Conservation (phyloP, 2,329 filamentous ascomycete species). For the Gnomoniopsis smithogilvyi region DNA sequence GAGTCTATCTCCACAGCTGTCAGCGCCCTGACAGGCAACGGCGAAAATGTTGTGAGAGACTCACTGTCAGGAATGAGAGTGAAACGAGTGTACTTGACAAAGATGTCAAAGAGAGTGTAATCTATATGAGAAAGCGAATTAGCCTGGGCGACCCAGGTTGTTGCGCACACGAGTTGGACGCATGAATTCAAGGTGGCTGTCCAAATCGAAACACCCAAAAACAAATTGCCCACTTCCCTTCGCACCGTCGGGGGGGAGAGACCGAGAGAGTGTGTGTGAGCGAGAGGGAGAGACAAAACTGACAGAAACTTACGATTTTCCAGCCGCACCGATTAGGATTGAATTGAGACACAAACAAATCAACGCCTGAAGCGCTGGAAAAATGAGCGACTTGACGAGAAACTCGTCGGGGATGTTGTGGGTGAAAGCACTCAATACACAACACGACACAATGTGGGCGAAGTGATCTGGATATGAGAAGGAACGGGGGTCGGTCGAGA, state of each 20-base stretch:
- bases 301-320: slow-evolving; percentile 6
- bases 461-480: slow-evolving; percentile 12
- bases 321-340: slow-evolving; percentile 4
- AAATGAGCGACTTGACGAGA: slow-evolving; percentile 48
- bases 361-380: slow-evolving; percentile 25
- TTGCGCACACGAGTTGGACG: slow-evolving; percentile 11
- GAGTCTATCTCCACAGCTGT: slow-evolving; percentile 15
- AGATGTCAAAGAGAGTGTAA: slow-evolving; percentile 49
- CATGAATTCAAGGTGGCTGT: slow-evolving; percentile 30
- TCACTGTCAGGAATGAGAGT: slow-evolving; percentile 46
- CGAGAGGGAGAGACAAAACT: no score
- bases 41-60: slow-evolving; percentile 23
- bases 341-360: neutral
- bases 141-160: slow-evolving; percentile 16
- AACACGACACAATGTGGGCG: slow-evolving; percentile 17
- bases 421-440: slow-evolving; percentile 3
- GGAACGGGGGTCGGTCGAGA: slow-evolving; percentile 7
- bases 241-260: slow-evolving; percentile 3
- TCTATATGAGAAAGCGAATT: slow-evolving; percentile 22
- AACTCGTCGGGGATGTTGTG: slow-evolving; percentile 34
- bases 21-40: slow-evolving; percentile 21
- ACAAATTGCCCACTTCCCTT: slow-evolving; percentile 5
- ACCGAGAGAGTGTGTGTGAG: no score
- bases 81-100: slow-evolving; percentile 60
- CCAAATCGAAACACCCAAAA: slow-evolving; percentile 2